These are phyloP conservation scores for Mycena albidolilacea DNA, from an alignment of 768 basidiomycete species.

Conservation along the genomic window DNA sequence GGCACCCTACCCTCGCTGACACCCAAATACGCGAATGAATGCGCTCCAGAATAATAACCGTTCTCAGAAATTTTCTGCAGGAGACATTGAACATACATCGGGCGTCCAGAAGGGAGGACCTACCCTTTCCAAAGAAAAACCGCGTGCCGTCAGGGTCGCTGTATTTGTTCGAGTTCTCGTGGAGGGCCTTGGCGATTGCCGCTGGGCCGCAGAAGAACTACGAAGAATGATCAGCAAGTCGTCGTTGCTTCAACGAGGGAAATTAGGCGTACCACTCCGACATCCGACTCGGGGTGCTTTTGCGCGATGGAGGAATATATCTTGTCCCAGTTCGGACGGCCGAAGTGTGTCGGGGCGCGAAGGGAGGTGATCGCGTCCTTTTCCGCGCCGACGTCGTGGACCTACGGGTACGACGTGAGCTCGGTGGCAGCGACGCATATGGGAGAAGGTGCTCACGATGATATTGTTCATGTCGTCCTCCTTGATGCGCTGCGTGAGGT, in stretches of 20 bases:
- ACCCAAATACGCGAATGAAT: not conserved
- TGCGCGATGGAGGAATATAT: slow-evolving; percentile 82
- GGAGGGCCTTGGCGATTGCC: slow-evolving; percentile 77
- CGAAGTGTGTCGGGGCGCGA: slow-evolving; percentile 94
- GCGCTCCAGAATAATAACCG: not conserved
- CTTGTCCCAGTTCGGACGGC: slow-evolving; percentile 89
- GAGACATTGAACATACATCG: not conserved
- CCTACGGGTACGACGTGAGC: slow-evolving; percentile 48
- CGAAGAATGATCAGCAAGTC: not conserved
- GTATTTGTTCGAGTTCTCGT: slow-evolving; percentile 88
- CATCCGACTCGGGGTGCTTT: slow-evolving; percentile 91
- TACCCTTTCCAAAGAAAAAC: slow-evolving; percentile 94
- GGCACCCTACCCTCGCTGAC: not conserved
- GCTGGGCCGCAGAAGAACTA: slow-evolving; percentile 92
- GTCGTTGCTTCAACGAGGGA: not conserved
- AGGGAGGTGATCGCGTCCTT: slow-evolving; percentile 93
- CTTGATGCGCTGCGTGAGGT: slow-evolving; percentile 92
- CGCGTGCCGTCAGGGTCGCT: slow-evolving; percentile 82
- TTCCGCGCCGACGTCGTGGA: slow-evolving; percentile 93
- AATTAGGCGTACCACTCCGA: slow-evolving; percentile 77
- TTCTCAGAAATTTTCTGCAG: slow-evolving; percentile 8
- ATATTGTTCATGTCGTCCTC: slow-evolving; percentile 97
- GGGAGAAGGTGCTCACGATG: slow-evolving; percentile 64
- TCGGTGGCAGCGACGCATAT: not conserved
- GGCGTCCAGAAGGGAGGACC: slow-evolving; percentile 37